Conservation (phyloP, 2,329 filamentous ascomycete species). For the Fusarium azukiicola region DNA sequence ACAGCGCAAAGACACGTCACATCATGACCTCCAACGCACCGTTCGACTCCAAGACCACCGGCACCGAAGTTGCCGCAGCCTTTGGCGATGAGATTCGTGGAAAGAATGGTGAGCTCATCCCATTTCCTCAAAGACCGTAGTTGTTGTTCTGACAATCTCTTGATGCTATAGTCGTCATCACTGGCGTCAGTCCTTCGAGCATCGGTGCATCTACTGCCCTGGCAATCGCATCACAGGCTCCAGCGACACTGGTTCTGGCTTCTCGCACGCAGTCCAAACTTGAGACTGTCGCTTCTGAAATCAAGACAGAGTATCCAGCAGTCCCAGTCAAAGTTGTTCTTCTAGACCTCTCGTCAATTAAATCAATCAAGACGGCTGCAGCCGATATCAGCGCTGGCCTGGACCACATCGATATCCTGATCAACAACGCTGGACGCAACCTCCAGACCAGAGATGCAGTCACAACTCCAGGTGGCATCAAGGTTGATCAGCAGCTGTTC, state of each 20-base stretch:
- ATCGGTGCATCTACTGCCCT: slow-evolving; percentile 30
- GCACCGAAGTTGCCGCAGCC: slow-evolving; percentile 26
- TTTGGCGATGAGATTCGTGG: slow-evolving; percentile 21
- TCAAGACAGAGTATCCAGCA: slow-evolving; percentile 8
- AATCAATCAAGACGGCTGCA: slow-evolving; percentile 22
- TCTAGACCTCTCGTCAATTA: slow-evolving; percentile 31
- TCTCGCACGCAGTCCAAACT: slow-evolving; percentile 31
- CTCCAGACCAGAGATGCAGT: slow-evolving; percentile 22
- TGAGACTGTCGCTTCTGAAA: slow-evolving; percentile 7
- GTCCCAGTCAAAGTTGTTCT: slow-evolving; percentile 4
- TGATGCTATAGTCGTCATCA: slow-evolving; percentile 28
- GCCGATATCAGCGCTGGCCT: slow-evolving; percentile 1
- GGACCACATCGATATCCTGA: slow-evolving; percentile 32
- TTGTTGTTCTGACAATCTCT: neutral
- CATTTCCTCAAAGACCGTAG: rapidly evolving
- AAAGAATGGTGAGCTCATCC: slow-evolving; percentile 19
- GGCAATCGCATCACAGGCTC: slow-evolving; percentile 32
- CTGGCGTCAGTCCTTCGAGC: slow-evolving; percentile 30
- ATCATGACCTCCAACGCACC: slow-evolving; percentile 32
- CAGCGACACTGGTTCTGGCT: slow-evolving; percentile 24
- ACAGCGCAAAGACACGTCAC: slow-evolving; percentile 15
- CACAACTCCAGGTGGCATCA: slow-evolving; percentile 12
- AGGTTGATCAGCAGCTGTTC: slow-evolving; percentile 51
- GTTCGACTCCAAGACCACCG: slow-evolving; percentile 30
- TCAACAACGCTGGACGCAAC: slow-evolving; percentile 42